A percentile compares a stretch with the other conserved stretches of the same genome.
phyloP scores from a whole-genome alignment of 1,284 basidiomycete genomes.

The Takashimella koratensis region DNA sequence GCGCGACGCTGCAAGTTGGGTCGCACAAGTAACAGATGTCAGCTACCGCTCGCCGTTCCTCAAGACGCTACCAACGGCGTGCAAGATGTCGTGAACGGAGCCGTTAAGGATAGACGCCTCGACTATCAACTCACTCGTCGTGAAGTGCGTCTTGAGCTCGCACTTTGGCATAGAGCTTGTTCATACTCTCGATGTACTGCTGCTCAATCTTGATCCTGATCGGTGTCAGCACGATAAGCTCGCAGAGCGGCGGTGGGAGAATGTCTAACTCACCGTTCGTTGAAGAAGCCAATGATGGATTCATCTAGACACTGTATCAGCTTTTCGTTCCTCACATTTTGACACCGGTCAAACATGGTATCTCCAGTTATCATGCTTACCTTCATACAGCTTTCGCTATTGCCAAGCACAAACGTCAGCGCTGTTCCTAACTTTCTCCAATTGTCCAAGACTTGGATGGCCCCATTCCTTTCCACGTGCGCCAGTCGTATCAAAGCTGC shows the following conservation, averaged over 20 bases:
- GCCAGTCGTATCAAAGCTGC: constrained; percentile 9
- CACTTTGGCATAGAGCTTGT: constrained; percentile 65
- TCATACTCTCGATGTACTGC: constrained; percentile 66
- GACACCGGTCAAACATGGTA: neutral
- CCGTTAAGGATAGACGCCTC: neutral
- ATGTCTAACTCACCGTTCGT: constrained; percentile 63
- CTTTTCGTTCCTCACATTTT: constrained; percentile 5
- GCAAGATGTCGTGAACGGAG: neutral
- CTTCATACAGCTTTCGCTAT: constrained; percentile 47
- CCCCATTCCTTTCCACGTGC: neutral
- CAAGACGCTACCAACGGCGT: too few species aligned
- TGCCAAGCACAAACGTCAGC: constrained; percentile 1
- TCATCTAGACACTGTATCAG: constrained; percentile 49
- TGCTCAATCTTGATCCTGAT: constrained; percentile 76
- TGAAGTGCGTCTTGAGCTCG: constrained; percentile 58
- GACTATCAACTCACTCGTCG: constrained; percentile 39
- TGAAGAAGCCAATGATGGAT: constrained; percentile 75
- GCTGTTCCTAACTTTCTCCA: neutral
- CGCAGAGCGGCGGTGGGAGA: constrained; percentile 1
- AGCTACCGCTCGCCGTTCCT: neutral
- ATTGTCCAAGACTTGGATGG: neutral
- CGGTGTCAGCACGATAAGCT: constrained; percentile 12
- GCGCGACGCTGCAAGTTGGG: constrained; percentile 38
- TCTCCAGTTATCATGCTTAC: constrained; percentile 4
- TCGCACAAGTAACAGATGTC: neutral